These are phyloP conservation scores for Aspergillus sp. DNA, from an alignment of 2,329 filamentous ascomycete species.

Conservation along the genomic window DNA sequence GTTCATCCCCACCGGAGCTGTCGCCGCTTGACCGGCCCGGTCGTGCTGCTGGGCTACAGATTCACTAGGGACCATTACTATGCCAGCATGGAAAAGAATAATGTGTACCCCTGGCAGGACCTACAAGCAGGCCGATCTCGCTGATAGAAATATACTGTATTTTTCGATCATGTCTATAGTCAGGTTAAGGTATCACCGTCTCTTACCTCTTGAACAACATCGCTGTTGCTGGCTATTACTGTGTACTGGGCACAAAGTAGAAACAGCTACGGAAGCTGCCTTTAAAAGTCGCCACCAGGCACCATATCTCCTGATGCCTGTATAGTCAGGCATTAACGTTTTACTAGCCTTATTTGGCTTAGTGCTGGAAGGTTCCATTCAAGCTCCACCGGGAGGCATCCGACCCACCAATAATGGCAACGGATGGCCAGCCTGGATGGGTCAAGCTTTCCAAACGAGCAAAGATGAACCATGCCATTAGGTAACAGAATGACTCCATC, in stretches of 20 bases:
- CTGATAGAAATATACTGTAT: no score
- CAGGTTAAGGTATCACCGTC: no score
- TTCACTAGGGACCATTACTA: not conserved
- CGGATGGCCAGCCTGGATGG: not conserved
- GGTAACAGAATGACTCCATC: conserved; percentile 2
- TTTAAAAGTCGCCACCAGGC: not conserved
- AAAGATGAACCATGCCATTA: conserved; percentile 1
- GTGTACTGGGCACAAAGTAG: no score
- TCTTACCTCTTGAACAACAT: no score
- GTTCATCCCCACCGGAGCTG: not conserved
- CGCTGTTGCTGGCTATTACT: no score
- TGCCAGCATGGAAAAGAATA: no score
- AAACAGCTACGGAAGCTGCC: no score
- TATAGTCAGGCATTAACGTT: not conserved
- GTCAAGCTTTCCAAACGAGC: conserved; percentile 2
- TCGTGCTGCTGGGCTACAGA: not conserved
- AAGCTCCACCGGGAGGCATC: not conserved
- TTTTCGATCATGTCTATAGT: no score
- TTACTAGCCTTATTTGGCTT: not conserved
- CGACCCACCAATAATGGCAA: not conserved
- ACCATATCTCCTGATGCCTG: not conserved
- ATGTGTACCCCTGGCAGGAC: no score
- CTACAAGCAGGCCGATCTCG: no score
- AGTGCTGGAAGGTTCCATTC: not conserved
- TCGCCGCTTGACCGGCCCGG: not conserved